A percentile compares a stretch with the other conserved stretches of the same genome.
phyloP scores from a whole-genome alignment of 768 basidiomycete genomes.

The Gyrodon lividus region DNA sequence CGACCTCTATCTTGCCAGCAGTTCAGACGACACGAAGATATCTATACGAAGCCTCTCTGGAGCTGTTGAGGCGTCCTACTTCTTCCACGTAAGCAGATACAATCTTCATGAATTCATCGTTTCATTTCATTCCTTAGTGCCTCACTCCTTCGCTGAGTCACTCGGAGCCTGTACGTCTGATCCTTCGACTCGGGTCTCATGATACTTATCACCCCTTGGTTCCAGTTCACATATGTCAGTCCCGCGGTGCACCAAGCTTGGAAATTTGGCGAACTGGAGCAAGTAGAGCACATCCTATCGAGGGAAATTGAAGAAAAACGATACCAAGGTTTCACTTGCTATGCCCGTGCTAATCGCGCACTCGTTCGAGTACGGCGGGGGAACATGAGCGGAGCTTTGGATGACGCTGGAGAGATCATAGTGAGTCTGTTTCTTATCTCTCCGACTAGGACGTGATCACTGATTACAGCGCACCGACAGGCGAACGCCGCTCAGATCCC shows the following conservation, averaged over 20 bases:
- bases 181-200: not conserved
- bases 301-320: constrained; percentile 9
- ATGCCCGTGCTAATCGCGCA: constrained; percentile 15
- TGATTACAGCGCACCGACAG: not conserved
- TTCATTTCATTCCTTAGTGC: constrained; percentile 4
- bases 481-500: not conserved
- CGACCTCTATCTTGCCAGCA: not conserved
- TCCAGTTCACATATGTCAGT: constrained; percentile 16
- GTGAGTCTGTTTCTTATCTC: constrained; percentile 2
- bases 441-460: not conserved
- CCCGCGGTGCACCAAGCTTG: not conserved
- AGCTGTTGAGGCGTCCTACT: not conserved
- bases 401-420: not conserved
- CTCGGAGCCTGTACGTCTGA: constrained; percentile 7
- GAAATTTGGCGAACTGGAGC: constrained; percentile 5
- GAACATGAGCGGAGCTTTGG: constrained; percentile 6
- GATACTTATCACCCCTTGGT: not conserved
- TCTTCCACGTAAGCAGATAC: constrained; percentile 3
- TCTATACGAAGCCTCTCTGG: not conserved
- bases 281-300: constrained; percentile 6
- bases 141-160: not conserved
- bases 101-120: not conserved
- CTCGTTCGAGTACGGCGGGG: constrained; percentile 9
- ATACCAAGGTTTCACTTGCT: not conserved
- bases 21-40: not conserved